Evolutionary conservation across 2,329 filamentous ascomycete genomes (phyloP).

Genomic region (Fusarium pseudonygamai): DNA sequence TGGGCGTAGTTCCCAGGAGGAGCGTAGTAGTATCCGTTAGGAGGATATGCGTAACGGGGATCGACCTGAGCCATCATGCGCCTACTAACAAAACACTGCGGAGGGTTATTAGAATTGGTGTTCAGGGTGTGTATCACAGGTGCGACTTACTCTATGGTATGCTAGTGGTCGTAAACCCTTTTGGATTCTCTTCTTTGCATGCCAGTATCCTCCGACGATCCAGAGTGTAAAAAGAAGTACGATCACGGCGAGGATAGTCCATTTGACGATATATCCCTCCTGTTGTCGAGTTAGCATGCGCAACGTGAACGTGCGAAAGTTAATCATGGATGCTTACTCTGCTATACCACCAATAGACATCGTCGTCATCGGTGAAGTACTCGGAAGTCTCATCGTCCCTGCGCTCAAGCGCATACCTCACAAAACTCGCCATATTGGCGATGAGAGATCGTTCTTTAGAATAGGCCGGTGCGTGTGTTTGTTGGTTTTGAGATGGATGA

Average conservation of each 20-base stretch:
- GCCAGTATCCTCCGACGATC: slow-evolving; percentile 73
- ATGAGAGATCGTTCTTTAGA: neutral
- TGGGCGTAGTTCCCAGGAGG: slow-evolving; percentile 40
- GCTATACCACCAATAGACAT: slow-evolving; percentile 45
- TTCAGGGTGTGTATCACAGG: neutral
- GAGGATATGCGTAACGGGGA: slow-evolving; percentile 59
- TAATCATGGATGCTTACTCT: slow-evolving; percentile 35
- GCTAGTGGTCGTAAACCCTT: slow-evolving; percentile 71
- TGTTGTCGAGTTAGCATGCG: slow-evolving; percentile 44
- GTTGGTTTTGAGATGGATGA: slow-evolving; percentile 13
- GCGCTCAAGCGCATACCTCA: slow-evolving; percentile 27
- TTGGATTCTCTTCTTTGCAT: slow-evolving; percentile 72
- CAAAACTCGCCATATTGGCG: slow-evolving; percentile 32
- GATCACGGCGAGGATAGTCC: slow-evolving; percentile 72
- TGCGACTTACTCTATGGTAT: slow-evolving; percentile 72
- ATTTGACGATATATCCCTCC: slow-evolving; percentile 75
- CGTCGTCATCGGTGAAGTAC: slow-evolving; percentile 23
- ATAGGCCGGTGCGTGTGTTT: slow-evolving; percentile 1
- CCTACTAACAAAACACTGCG: slow-evolving; percentile 63
- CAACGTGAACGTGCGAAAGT: neutral
- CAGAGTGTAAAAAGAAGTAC: slow-evolving; percentile 67
- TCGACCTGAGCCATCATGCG: slow-evolving; percentile 57
- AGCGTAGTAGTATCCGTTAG: slow-evolving; percentile 53
- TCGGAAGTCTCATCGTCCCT: slow-evolving; percentile 20
- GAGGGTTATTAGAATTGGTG: slow-evolving; percentile 12